A percentile compares a stretch with the other conserved stretches of the same genome.
These are phyloP conservation scores for Chloris gayana DNA, from an alignment of 176 grass and related monocot genomes.

Conservation along the genomic window DNA sequence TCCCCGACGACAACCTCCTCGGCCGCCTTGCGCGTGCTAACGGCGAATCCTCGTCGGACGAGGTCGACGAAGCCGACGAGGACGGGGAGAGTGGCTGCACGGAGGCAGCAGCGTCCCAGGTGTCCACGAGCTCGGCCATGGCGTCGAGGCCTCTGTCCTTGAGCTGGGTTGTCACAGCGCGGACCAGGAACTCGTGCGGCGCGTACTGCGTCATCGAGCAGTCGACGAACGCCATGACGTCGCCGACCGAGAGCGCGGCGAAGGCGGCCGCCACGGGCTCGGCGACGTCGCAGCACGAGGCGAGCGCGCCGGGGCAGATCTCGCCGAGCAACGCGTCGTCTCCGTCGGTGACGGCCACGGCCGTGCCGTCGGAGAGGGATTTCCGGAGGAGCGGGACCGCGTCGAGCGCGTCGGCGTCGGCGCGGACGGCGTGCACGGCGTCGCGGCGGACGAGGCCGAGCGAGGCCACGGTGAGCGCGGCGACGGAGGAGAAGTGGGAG, in stretches of 20 bases:
- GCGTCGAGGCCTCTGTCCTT: conserved; percentile 46
- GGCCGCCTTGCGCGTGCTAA: neutral
- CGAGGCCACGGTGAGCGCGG: conserved; percentile 51
- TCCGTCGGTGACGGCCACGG: conserved; percentile 64
- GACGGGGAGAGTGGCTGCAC: neutral
- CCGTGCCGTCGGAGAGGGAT: conserved; percentile 42
- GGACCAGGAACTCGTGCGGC: conserved; percentile 50
- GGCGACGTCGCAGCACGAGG: conserved; percentile 35
- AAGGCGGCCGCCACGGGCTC: conserved; percentile 39
- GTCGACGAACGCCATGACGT: conserved; percentile 60
- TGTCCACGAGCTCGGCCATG: conserved; percentile 53
- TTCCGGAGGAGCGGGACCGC: conserved; percentile 49
- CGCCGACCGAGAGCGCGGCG: conserved; percentile 50
- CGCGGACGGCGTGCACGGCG: conserved; percentile 44
- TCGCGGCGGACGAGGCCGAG: conserved; percentile 61
- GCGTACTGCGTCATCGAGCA: conserved; percentile 28
- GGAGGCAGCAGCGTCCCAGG: neutral
- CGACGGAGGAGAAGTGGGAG: conserved; percentile 49
- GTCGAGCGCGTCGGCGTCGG: conserved; percentile 49
- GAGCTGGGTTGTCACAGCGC: conserved; percentile 43
- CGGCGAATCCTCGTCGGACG: conserved; percentile 58
- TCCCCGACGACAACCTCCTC: conserved; percentile 37
- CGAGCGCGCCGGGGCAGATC: conserved; percentile 59
- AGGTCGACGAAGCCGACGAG: conserved; percentile 20
- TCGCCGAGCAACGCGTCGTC: conserved; percentile 54